Conservation (phyloP, 805 yeast species). For the Peterozyma xylosa region DNA sequence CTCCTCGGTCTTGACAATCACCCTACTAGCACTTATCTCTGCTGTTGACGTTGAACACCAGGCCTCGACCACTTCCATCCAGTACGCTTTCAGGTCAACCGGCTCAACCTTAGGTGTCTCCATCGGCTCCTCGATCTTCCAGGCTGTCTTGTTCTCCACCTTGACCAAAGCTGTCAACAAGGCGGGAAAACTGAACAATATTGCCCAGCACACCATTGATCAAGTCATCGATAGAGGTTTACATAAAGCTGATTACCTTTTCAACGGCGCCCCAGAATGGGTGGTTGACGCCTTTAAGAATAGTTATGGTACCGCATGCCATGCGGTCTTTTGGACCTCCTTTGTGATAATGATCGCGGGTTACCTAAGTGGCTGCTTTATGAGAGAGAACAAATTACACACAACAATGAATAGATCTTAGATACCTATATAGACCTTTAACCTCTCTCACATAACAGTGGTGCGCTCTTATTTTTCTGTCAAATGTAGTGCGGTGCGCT, state of each 20-base stretch:
- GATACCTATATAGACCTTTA: not conserved
- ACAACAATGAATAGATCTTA: slow-evolving; percentile 35
- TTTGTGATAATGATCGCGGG: slow-evolving; percentile 31
- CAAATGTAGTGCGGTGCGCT: too few species aligned
- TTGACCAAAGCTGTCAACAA: slow-evolving; percentile 24
- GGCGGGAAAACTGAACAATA: slow-evolving; percentile 22
- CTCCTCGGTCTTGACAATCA: slow-evolving; percentile 55
- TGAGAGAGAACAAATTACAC: slow-evolving; percentile 54
- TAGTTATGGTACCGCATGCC: slow-evolving; percentile 46
- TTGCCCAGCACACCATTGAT: slow-evolving; percentile 28
- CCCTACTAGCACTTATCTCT: slow-evolving; percentile 61
- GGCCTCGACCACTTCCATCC: slow-evolving; percentile 61
- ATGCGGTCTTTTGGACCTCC: slow-evolving; percentile 44
- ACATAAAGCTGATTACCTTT: slow-evolving; percentile 47
- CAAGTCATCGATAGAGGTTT: slow-evolving; percentile 44
- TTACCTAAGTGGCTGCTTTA: slow-evolving; percentile 32
- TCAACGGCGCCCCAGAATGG: slow-evolving; percentile 42
- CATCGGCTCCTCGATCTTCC: slow-evolving; percentile 57
- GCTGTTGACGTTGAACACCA: slow-evolving; percentile 63
- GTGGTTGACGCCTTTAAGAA: slow-evolving; percentile 37
- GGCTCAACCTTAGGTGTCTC: slow-evolving; percentile 64
- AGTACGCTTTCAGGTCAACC: slow-evolving; percentile 57
- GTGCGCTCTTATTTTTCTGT: too few species aligned
- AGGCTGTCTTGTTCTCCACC: slow-evolving; percentile 27
- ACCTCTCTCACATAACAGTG: too few species aligned